Base-by-base conservation (phyloP, 768 basidiomycete species). In the Phaffia australis region DNA sequence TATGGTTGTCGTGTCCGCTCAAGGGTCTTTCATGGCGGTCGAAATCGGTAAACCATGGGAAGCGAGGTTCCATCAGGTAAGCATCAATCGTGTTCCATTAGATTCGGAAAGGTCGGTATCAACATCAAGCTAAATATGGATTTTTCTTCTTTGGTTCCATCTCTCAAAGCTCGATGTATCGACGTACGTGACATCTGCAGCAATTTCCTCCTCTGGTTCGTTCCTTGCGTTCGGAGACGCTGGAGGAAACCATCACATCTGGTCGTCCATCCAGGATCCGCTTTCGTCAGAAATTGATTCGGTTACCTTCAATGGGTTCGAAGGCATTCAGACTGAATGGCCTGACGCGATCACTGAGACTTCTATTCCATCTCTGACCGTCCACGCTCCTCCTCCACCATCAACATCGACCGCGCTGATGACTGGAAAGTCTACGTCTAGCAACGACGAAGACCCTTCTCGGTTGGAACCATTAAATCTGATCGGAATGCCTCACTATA, bases 181-280 rank as follows among this genome's bases (percentile, higher is more conserved):
- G 21, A 85, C 88, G 0, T 91, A 84, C 74, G 75, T 97, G 62
- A 89, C 84, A 6, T 85, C 89, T 42, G 80, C 85, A 65, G 85
- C 92, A 1, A 78, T 95, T 32, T 90, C 91, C 1, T 85, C 88
- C 1, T 87, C 87, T 4, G 90, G 88, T 47, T 84, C 87, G n/a
- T 95, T 90, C 72, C 80, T 98, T 73, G 92, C 89, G 0, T 91
- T 93, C 71, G 93, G 91, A 0, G 92, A 95, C 72, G 84, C 86
- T 0, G 85, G 88, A 52, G 92, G 93, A 21, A 79, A 80, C 6
- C 81, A 97, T 3, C 90, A 94, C 77, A 78, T 98, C 21, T 78
- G 91, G 58, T 87, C 88, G 62, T 81, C 81, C 15, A 42, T 42
- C 11, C 82, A 86, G 51, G 84, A 85, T 59, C 82, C 81, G 6